Percentiles rank a stretch among this genome's conserved stretches.
Evolutionary conservation across 1,139 yeast species (phyloP).

Genomic region (Spencermartinsiella ligniputridi): DNA sequence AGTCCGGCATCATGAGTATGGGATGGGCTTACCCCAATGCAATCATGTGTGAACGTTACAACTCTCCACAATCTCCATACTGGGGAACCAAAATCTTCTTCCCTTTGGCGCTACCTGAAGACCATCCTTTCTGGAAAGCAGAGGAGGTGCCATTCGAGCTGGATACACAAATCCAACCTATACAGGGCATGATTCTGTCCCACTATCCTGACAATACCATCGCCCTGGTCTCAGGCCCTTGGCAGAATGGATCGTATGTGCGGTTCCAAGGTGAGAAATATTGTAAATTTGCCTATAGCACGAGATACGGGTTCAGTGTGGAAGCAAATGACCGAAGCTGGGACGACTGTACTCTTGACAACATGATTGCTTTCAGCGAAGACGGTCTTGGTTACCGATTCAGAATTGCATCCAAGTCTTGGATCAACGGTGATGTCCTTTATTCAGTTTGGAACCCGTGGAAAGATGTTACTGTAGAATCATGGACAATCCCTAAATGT

Average conservation of each 20-base stretch:
- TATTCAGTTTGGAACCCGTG: slow-evolving; percentile 29
- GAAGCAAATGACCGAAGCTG: slow-evolving; percentile 18
- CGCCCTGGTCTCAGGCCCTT: slow-evolving; percentile 31
- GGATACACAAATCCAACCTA: slow-evolving; percentile 7
- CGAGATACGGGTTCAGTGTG: slow-evolving; percentile 31
- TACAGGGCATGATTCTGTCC: slow-evolving; percentile 26
- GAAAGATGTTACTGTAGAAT: slow-evolving; percentile 24
- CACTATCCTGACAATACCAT: slow-evolving; percentile 27
- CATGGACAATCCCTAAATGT: slow-evolving; percentile 27
- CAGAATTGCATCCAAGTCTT: slow-evolving; percentile 18
- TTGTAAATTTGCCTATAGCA: slow-evolving; percentile 32
- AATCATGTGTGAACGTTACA: slow-evolving; percentile 30
- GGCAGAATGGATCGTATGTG: slow-evolving; percentile 21
- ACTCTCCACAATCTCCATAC: slow-evolving; percentile 34
- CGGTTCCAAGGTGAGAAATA: slow-evolving; percentile 30
- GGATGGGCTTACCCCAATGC: slow-evolving; percentile 33
- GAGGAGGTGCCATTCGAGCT: slow-evolving; percentile 15
- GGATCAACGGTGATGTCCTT: slow-evolving; percentile 22
- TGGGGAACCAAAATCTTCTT: slow-evolving; percentile 32
- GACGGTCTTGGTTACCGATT: slow-evolving; percentile 18
- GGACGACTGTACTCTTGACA: slow-evolving; percentile 19
- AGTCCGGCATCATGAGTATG: slow-evolving; percentile 27
- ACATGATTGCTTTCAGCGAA: slow-evolving; percentile 22
- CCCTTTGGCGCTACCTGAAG: slow-evolving; percentile 21
- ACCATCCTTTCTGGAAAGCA: slow-evolving; percentile 26